Base-by-base conservation (phyloP, 2,329 filamentous ascomycete species). In the Colletotrichum destructivum region DNA sequence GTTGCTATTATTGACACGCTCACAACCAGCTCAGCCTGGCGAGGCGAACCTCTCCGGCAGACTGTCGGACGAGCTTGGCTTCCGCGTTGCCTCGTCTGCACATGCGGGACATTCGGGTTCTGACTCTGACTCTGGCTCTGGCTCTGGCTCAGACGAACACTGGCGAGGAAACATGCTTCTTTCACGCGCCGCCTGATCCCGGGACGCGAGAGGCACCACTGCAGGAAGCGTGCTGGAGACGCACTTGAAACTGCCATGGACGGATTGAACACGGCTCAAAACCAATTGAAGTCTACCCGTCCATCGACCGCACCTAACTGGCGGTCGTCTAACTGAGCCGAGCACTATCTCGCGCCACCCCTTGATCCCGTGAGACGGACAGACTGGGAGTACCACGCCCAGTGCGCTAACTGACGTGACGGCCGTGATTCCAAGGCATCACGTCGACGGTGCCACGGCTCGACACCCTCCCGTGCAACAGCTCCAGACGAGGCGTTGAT, bases 141-240 rank as follows among this genome's bases (percentile, higher is more conserved):
- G 59, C 59, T 21, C 9, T 8, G 4, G 12, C 13, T 23, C 69
- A 71, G 69, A 69, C 40, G 69, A 71, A 71, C 69, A 59, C 66
- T 62, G 61, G 61, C 38, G 67, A 71, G 52, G 47, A 11, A 13
- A n/a, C 47, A 23, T 69, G 35, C 44, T 26, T 64, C 42, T 15
- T 54, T 49, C 31, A 23, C 51, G 40, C 21, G 16, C 59, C 52
- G 44, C 69, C 66, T 18, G 31, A 54, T 61, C 69, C 60, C 18
- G 44, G 31, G 40, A 55, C 44, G 44, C 38, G 18, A 56, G 64
- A 42, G 15, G 47, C 55, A 51, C 60, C 49, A 56, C 46, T 56
- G 40, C 31, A 61, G 61, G 47, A 65, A 65, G 66, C 56, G 55
- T 61, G 69, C 66, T 47, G 69, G 70, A 72, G 61, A 72, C 70